phyloP scores from a whole-genome alignment of 495 filamentous ascomycete species.

The Penicillium cinerascens region DNA sequence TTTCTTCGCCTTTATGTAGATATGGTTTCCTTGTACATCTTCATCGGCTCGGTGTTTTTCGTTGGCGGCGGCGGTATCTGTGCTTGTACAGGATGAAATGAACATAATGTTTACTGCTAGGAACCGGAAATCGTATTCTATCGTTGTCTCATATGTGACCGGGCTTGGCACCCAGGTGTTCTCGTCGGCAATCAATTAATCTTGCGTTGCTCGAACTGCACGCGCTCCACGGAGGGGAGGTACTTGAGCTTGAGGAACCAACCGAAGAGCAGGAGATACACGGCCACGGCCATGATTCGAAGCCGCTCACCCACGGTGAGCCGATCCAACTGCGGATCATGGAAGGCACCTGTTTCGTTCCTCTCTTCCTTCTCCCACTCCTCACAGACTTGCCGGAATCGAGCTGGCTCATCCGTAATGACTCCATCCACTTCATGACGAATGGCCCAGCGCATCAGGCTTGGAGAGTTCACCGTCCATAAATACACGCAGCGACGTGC shows the following conservation, averaged over 20 bases:
- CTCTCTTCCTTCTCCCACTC: constrained; percentile 18
- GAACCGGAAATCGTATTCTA: constrained; percentile 5
- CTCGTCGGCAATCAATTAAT: background rate
- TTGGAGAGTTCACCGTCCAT: constrained; percentile 82
- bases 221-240: constrained; percentile 9
- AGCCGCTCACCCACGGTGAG: constrained; percentile 14
- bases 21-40: constrained; percentile 17
- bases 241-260: constrained; percentile 23
- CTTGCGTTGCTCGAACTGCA: constrained; percentile 16
- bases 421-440: constrained; percentile 51
- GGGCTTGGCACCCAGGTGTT: background rate
- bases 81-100: constrained; percentile 3
- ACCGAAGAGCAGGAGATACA: constrained; percentile 21
- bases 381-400: constrained; percentile 10
- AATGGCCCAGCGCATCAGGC: constrained; percentile 71
- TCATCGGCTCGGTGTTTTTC: constrained; percentile 17
- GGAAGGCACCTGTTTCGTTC: background rate
- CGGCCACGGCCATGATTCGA: constrained; percentile 5
- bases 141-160: background rate
- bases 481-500: constrained; percentile 58
- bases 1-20: constrained; percentile 9
- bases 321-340: constrained; percentile 10
- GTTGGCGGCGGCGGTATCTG: background rate
- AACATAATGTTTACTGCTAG: constrained; percentile 7
- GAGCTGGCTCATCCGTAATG: constrained; percentile 55